Evolutionary conservation across 1,139 yeast species (phyloP).

Genomic region (Yamadazyma triangularis): DNA sequence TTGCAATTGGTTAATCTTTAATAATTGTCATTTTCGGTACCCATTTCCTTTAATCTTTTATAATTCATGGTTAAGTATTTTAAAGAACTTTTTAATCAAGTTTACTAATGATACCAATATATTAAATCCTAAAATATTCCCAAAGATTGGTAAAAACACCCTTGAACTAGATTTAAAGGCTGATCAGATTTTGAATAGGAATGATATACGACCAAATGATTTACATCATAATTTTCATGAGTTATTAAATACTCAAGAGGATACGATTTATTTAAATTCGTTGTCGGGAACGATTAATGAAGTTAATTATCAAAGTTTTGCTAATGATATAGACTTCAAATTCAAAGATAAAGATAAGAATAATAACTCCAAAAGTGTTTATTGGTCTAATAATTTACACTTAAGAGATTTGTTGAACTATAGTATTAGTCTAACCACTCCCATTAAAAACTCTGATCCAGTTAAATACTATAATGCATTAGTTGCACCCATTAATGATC

Average conservation of each 20-base stretch:
- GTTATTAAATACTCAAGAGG: conserved; percentile 1
- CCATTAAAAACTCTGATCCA: conserved; percentile 6
- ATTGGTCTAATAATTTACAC: conserved; percentile 32
- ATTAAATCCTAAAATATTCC: conserved; percentile 18
- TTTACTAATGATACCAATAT: conserved; percentile 24
- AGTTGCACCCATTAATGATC: conserved; percentile 6
- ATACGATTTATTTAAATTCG: conserved; percentile 46
- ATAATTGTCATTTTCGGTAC: conserved; percentile 29
- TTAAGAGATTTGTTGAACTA: conserved; percentile 29
- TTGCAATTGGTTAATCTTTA: conserved; percentile 65
- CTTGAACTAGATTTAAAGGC: conserved; percentile 70
- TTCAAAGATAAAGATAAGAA: conserved; percentile 4
- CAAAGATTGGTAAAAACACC: conserved; percentile 56
- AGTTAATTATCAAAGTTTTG: conserved; percentile 49
- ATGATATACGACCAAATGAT: conserved; percentile 36
- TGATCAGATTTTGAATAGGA: conserved; percentile 53
- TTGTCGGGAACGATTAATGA: conserved; percentile 64
- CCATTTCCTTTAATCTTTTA: conserved; percentile 25
- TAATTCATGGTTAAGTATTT: not conserved
- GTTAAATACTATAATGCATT: conserved; percentile 13
- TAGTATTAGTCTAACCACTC: conserved; percentile 18
- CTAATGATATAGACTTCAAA: conserved; percentile 22
- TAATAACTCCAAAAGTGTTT: conserved; percentile 4
- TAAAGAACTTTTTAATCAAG: conserved; percentile 15
- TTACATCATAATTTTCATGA: conserved; percentile 50